phyloP scores from a whole-genome alignment of 1,284 basidiomycete genomes.

The Ceratobasidium theobromae region DNA sequence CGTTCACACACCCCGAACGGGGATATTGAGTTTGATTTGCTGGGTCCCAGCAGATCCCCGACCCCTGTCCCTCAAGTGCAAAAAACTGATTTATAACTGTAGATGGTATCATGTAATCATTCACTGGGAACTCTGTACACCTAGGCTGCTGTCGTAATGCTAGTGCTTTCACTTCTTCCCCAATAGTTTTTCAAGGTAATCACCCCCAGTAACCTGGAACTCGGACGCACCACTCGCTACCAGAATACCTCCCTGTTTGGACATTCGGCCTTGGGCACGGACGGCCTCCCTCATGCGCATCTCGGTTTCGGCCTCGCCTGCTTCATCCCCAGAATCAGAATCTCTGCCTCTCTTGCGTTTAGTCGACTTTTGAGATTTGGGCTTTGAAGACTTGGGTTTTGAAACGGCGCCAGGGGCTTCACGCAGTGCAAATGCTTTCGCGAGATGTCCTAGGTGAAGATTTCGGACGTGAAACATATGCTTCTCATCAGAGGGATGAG shows the following conservation, averaged over 20 bases:
- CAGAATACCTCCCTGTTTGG: slow-evolving; percentile 80
- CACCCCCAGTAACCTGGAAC: slow-evolving; percentile 77
- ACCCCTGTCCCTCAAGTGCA: slow-evolving; percentile 19
- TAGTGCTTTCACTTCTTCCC: slow-evolving; percentile 17
- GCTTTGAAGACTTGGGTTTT: slow-evolving; percentile 36
- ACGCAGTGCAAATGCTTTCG: slow-evolving; percentile 93
- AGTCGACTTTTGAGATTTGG: slow-evolving; percentile 17
- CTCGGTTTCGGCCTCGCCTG: slow-evolving; percentile 63
- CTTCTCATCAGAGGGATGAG: slow-evolving; percentile 94
- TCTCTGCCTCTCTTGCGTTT: slow-evolving; percentile 32
- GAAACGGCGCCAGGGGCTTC: slow-evolving; percentile 80
- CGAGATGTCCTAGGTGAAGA: slow-evolving; percentile 93
- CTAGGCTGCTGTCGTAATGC: slow-evolving; percentile 13
- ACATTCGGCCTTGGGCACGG: slow-evolving; percentile 76
- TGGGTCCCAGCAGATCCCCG: slow-evolving; percentile 19
- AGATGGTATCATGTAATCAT: slow-evolving; percentile 1
- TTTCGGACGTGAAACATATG: slow-evolving; percentile 93
- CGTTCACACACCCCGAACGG: slow-evolving; percentile 22
- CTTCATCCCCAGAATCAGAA: slow-evolving; percentile 47
- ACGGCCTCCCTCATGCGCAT: slow-evolving; percentile 87
- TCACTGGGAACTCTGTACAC: slow-evolving; percentile 21
- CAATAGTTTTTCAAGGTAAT: slow-evolving; percentile 67
- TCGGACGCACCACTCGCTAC: slow-evolving; percentile 70
- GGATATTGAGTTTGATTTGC: slow-evolving; percentile 30
- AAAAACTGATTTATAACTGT: slow-evolving; percentile 12